Percentiles rank a stretch among this genome's conserved stretches.
Evolutionary conservation across 306 rosid species (phyloP).

Genomic region (Spatholobus suberectus): DNA sequence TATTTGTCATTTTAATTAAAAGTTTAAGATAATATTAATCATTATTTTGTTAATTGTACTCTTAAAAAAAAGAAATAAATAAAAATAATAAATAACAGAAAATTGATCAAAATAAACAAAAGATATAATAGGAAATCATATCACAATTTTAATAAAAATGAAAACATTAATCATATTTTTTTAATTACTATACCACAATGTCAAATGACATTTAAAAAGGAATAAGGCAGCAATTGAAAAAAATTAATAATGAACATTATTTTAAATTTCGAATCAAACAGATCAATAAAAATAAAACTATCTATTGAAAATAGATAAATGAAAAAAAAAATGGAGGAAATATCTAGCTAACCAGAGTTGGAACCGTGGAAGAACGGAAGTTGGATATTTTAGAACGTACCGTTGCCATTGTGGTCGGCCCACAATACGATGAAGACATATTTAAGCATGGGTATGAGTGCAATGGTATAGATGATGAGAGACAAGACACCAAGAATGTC

Average conservation of each 20-base stretch:
- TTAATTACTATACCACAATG: neutral
- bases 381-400: neutral
- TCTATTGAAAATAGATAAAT: too few relatives aligned
- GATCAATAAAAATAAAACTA: neutral
- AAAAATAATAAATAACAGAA: neutral
- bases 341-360: too few relatives aligned
- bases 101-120: too few relatives aligned
- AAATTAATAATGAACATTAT: neutral
- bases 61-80: too few relatives aligned
- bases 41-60: neutral
- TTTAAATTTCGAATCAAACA: neutral
- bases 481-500: constrained; percentile 26
- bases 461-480: constrained; percentile 21
- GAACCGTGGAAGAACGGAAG: neutral
- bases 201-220: neutral
- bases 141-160: neutral
- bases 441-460: neutral
- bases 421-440: neutral
- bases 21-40: too few relatives aligned
- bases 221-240: neutral
- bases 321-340: too few relatives aligned
- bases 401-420: constrained; percentile 28
- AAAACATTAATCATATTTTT: neutral
- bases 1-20: too few relatives aligned
- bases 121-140: neutral